A percentile compares a stretch with the other conserved stretches of the same genome.
Evolutionary conservation across 2,329 filamentous ascomycete genomes (phyloP).

Genomic region (Penicillium sp.): DNA sequence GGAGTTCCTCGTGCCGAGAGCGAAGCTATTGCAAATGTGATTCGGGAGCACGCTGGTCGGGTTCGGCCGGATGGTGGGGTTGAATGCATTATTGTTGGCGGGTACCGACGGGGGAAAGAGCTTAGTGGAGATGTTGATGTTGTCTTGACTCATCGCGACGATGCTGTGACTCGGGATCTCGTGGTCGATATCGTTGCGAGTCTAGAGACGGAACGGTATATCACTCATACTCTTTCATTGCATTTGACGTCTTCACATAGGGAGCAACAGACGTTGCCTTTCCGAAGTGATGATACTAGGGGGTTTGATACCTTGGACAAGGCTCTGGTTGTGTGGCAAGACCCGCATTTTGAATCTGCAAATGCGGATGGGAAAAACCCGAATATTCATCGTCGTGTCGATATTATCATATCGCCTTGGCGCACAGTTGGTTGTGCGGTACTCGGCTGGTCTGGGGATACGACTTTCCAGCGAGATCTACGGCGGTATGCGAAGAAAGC

Average conservation of each 20-base stretch:
- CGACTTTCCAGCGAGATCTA: constrained; percentile 85
- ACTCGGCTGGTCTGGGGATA: constrained; percentile 83
- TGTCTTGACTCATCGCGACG: constrained; percentile 74
- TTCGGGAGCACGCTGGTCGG: constrained; percentile 66
- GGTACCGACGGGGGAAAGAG: constrained; percentile 75
- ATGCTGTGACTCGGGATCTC: constrained; percentile 66
- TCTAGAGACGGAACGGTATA: constrained; percentile 66
- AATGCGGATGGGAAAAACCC: constrained; percentile 54
- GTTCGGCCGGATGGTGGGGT: constrained; percentile 54
- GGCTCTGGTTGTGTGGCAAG: constrained; percentile 87
- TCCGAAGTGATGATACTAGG: constrained; percentile 47
- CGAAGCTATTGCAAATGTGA: constrained; percentile 62
- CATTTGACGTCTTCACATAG: constrained; percentile 69
- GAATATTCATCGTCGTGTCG: constrained; percentile 78
- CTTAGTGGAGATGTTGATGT: constrained; percentile 81
- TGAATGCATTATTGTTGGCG: constrained; percentile 69
- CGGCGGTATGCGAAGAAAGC: constrained; percentile 73
- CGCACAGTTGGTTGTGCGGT: constrained; percentile 84
- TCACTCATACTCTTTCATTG: constrained; percentile 78
- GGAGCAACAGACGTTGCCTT: constrained; percentile 64
- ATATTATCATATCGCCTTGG: constrained; percentile 90
- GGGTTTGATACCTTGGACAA: constrained; percentile 88
- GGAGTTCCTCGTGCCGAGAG: constrained; percentile 73
- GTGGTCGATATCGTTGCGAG: constrained; percentile 67
- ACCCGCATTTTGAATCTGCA: constrained; percentile 51